These are phyloP conservation scores for Pseudovirgaria hyperparasitica DNA, from an alignment of 2,329 filamentous ascomycete species.

Conservation along the genomic window DNA sequence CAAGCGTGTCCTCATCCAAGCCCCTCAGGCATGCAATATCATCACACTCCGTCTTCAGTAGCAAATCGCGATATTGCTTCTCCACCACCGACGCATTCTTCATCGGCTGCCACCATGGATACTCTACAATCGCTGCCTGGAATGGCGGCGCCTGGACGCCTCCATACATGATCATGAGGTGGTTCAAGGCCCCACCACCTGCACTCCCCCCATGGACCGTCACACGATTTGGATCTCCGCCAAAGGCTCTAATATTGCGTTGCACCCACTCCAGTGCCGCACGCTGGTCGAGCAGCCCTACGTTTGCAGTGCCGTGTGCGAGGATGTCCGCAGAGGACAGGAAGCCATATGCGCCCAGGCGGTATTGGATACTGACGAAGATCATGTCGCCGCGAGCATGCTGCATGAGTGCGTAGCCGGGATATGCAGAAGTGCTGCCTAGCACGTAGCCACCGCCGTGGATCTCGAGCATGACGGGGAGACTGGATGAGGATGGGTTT, in stretches of 20 bases:
- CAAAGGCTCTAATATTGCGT: constrained; percentile 37
- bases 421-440: constrained; percentile 10
- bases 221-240: constrained; percentile 45
- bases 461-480: constrained; percentile 22
- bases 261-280: constrained; percentile 48
- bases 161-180: constrained; percentile 25
- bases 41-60: constrained; percentile 14
- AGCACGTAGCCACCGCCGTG: constrained; percentile 26
- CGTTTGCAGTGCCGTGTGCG: constrained; percentile 44
- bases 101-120: constrained; percentile 24
- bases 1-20: constrained; percentile 6
- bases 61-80: constrained; percentile 15
- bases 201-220: constrained; percentile 49
- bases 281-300: constrained; percentile 50
- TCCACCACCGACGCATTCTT: constrained; percentile 16
- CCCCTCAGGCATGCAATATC: constrained; percentile 15
- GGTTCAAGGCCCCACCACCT: constrained; percentile 43
- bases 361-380: constrained; percentile 47
- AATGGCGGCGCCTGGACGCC: constrained; percentile 26
- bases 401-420: constrained; percentile 15
- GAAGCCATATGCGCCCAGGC: constrained; percentile 48
- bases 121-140: constrained; percentile 28
- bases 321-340: constrained; percentile 41
- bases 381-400: constrained; percentile 28
- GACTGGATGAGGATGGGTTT: constrained; percentile 11